These are phyloP conservation scores for Dichotomopilus funicola DNA, from an alignment of 2,329 filamentous ascomycete species.

Conservation along the genomic window DNA sequence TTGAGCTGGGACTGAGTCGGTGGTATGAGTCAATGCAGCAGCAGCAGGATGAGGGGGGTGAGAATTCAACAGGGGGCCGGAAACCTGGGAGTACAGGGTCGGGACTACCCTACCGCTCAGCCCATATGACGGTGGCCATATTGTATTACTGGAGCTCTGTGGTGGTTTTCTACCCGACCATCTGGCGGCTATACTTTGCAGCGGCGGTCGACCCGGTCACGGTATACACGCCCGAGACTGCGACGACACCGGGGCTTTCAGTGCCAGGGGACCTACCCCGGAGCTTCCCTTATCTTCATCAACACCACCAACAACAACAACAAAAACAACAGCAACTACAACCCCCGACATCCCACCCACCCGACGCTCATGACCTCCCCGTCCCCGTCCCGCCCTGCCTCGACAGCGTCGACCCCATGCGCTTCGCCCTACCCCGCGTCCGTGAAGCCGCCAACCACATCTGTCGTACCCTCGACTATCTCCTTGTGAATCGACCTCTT, in stretches of 20 bases:
- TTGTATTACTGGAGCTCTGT: slow-evolving; percentile 50
- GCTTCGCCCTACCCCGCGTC: slow-evolving; percentile 36
- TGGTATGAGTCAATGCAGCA: slow-evolving; percentile 38
- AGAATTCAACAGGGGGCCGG: too few species aligned
- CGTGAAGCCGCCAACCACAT: slow-evolving; percentile 42
- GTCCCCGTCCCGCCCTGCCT: slow-evolving; percentile 27
- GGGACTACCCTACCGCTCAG: slow-evolving; percentile 39
- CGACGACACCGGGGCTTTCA: not conserved
- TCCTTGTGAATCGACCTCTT: slow-evolving; percentile 22
- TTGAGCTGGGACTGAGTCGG: slow-evolving; percentile 42
- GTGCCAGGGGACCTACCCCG: not conserved
- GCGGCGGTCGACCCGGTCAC: slow-evolving; percentile 38
- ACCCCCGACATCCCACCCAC: not conserved
- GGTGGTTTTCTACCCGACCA: slow-evolving; percentile 43
- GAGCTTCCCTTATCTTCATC: not conserved
- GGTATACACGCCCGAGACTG: not conserved
- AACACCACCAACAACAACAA: not conserved
- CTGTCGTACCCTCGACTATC: slow-evolving; percentile 35
- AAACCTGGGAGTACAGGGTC: too few species aligned
- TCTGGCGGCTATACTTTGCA: slow-evolving; percentile 38
- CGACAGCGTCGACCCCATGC: slow-evolving; percentile 34
- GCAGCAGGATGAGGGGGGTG: too few species aligned
- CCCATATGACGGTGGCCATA: slow-evolving; percentile 40
- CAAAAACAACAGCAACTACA: not conserved
- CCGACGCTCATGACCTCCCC: not conserved